phyloP scores from a whole-genome alignment of 331 rosid species.

The Telfairia occidentalis region DNA sequence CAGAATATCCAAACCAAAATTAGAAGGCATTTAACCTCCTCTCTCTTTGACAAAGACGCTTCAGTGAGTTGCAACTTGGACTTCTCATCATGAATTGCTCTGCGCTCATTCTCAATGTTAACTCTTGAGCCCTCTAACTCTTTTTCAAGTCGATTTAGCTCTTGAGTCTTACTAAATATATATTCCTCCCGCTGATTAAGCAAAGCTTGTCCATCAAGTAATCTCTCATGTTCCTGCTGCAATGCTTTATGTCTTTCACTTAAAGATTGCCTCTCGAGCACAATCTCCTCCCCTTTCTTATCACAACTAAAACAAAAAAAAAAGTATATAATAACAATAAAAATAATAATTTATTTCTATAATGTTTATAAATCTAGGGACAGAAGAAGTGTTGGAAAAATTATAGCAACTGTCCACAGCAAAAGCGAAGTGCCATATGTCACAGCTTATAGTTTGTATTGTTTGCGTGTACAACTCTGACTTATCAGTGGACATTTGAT shows the following conservation, averaged over 20 bases:
- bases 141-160: conserved; percentile 55
- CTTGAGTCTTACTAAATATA: conserved; percentile 52
- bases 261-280: conserved; percentile 66
- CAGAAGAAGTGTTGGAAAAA: background rate
- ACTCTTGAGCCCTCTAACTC: conserved; percentile 47
- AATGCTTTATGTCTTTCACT: conserved; percentile 64
- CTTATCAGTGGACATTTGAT: background rate
- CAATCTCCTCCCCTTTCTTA: conserved; percentile 64
- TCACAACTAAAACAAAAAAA: conserved; percentile 45
- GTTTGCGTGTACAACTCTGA: background rate
- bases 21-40: conserved; percentile 43
- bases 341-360: conserved; percentile 7
- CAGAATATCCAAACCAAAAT: background rate
- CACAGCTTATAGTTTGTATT: background rate
- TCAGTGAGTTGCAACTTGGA: conserved; percentile 43
- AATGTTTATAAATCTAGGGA: background rate
- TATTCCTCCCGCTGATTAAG: conserved; percentile 84
- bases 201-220: conserved; percentile 65
- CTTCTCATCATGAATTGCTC: conserved; percentile 48
- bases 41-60: conserved; percentile 41
- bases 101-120: conserved; percentile 39
- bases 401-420: background rate
- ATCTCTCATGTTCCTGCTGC: conserved; percentile 73
- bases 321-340: conserved; percentile 12
- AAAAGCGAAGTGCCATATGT: background rate